phyloP scores from a whole-genome alignment of 441 rosid genomes.

The Adansonia grandidieri region DNA sequence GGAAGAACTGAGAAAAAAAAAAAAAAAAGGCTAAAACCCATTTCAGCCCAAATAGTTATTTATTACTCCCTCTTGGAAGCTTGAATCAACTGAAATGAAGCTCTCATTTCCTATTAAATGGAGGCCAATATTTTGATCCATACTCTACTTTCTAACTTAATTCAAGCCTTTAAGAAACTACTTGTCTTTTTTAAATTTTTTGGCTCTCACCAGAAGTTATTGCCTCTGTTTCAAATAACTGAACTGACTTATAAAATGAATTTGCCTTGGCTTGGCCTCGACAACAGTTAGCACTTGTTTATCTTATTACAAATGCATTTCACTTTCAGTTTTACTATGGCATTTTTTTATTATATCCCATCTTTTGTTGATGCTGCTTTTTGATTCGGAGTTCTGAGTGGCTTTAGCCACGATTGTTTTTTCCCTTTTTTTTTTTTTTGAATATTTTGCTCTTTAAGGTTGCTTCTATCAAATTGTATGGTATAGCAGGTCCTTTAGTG shows the following conservation, averaged over 20 bases:
- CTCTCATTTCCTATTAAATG: conserved; percentile 7
- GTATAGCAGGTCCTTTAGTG: not conserved
- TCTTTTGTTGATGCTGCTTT: not conserved
- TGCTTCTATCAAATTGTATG: conserved; percentile 4
- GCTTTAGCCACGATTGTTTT: not conserved
- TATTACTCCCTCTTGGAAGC: not conserved
- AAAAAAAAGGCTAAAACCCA: not conserved
- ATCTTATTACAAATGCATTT: conserved; percentile 16
- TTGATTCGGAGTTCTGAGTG: not conserved
- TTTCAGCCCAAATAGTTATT: not conserved
- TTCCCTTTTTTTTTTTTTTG: not conserved
- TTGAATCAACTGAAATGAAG: not conserved
- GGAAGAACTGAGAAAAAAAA: not conserved
- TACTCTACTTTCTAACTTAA: not conserved
- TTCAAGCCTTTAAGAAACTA: not conserved
- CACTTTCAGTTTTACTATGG: not conserved
- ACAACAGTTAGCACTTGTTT: not conserved
- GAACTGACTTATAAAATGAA: not conserved
- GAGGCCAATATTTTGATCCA: conserved; percentile 14
- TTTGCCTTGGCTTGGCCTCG: not conserved
- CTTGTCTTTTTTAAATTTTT: not conserved
- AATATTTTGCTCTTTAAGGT: not conserved
- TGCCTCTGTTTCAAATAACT: not conserved
- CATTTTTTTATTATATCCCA: not conserved
- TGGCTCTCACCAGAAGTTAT: not conserved